Evolutionary conservation across 2,329 filamentous ascomycete genomes (phyloP).

Genomic region (Botrytis sinoallii): DNA sequence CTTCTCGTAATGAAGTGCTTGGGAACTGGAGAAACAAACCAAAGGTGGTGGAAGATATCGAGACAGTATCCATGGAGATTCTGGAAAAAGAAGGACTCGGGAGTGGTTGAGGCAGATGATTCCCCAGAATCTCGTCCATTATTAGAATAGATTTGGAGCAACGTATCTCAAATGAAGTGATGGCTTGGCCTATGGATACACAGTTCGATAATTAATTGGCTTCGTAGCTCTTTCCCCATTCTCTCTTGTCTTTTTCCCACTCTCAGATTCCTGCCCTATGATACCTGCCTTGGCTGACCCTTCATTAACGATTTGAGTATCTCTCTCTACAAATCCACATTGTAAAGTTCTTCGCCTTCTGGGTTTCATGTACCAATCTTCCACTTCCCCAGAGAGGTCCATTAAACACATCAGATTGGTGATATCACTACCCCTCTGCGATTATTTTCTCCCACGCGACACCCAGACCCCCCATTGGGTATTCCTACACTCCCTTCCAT

Average conservation of each 20-base stretch:
- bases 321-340: neutral
- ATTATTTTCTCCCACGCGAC: neutral
- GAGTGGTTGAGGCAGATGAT: neutral
- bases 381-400: neutral
- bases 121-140: slow-evolving; percentile 3
- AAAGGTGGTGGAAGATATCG: neutral
- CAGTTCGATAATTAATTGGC: no score
- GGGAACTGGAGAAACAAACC: neutral
- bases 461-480: neutral
- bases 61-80: neutral
- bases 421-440: neutral
- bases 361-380: neutral
- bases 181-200: neutral
- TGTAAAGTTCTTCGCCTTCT: neutral
- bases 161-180: neutral
- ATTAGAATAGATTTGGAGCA: neutral
- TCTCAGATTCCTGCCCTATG: no score
- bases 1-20: neutral
- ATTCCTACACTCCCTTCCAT: neutral
- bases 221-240: neutral
- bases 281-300: neutral
- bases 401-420: neutral
- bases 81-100: neutral
- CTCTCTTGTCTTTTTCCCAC: neutral
- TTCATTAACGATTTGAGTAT: neutral